A percentile compares a stretch with the other conserved stretches of the same genome.
phyloP scores from a whole-genome alignment of 1,284 basidiomycete genomes.

The Ceratorhiza oryzae-sativae region DNA sequence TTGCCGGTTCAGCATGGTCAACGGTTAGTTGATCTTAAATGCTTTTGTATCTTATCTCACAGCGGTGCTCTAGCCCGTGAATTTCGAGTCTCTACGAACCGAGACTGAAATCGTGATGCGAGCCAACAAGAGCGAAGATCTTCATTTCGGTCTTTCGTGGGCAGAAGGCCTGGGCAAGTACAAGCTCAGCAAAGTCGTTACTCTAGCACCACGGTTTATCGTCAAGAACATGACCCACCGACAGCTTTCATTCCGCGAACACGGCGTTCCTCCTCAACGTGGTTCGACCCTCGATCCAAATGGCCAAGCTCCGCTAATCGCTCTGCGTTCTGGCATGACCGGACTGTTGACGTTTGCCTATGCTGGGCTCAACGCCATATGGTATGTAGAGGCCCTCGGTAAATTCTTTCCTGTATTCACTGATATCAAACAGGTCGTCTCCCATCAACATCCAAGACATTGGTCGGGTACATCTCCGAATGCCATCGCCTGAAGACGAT shows the following conservation, averaged over 20 bases:
- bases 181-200: constrained; percentile 95
- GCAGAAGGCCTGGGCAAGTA: constrained; percentile 95
- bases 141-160: constrained; percentile 91
- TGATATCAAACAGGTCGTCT: constrained; percentile 71
- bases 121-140: constrained; percentile 72
- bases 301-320: constrained; percentile 74
- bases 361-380: constrained; percentile 83
- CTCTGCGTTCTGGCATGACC: constrained; percentile 70
- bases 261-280: constrained; percentile 74
- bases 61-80: constrained; percentile 63
- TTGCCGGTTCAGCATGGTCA: constrained; percentile 93
- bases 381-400: constrained; percentile 61
- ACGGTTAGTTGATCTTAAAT: constrained; percentile 59
- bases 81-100: constrained; percentile 90
- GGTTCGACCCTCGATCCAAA: constrained; percentile 70
- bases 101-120: constrained; percentile 85
- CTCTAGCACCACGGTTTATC: constrained; percentile 89
- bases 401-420: not conserved
- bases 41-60: constrained; percentile 1
- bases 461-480: constrained; percentile 81
- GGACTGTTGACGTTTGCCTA: constrained; percentile 84
- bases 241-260: constrained; percentile 83
- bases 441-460: constrained; percentile 94
- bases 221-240: constrained; percentile 82
- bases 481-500: constrained; percentile 55